phyloP scores from a whole-genome alignment of 108 stramenopile species.

The Conticribra weissflogii region DNA sequence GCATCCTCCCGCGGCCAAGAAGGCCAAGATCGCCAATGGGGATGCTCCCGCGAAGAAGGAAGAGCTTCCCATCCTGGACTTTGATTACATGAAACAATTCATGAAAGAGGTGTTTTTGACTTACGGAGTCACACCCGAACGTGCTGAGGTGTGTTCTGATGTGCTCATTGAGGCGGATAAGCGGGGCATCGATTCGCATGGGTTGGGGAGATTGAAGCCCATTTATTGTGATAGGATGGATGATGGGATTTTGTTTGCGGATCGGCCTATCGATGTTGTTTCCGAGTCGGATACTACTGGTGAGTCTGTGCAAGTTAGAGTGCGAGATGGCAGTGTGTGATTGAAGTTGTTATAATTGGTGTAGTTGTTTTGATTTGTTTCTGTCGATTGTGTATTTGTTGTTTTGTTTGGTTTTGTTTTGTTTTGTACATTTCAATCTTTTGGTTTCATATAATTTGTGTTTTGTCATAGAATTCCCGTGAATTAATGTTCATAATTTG shows the following conservation, averaged over 20 bases:
- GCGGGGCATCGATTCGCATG: slow-evolving; percentile 74
- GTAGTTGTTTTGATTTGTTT: not conserved
- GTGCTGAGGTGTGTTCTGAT: slow-evolving; percentile 60
- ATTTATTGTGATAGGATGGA: slow-evolving; percentile 79
- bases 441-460: too few species aligned
- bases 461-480: too few species aligned
- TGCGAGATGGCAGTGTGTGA: too few species aligned
- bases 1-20: slow-evolving; percentile 46
- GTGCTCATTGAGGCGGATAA: slow-evolving; percentile 72
- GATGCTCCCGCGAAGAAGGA: slow-evolving; percentile 30
- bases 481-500: too few species aligned
- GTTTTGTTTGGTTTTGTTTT: too few species aligned
- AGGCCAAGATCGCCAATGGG: slow-evolving; percentile 19
- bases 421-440: too few species aligned
- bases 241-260: slow-evolving; percentile 56
- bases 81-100: slow-evolving; percentile 67
- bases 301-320: not conserved
- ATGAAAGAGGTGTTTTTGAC: slow-evolving; percentile 64
- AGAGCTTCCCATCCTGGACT: slow-evolving; percentile 52
- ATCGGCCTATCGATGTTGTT: slow-evolving; percentile 56
- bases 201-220: slow-evolving; percentile 65
- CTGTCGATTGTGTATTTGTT: too few species aligned
- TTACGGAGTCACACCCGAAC: slow-evolving; percentile 52
- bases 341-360: slow-evolving; percentile 19
- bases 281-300: slow-evolving; percentile 52